A percentile compares a stretch with the other conserved stretches of the same genome.
Evolutionary conservation across 148 eudicot species (phyloP).

Genomic region (Vaccinium myrtillus): DNA sequence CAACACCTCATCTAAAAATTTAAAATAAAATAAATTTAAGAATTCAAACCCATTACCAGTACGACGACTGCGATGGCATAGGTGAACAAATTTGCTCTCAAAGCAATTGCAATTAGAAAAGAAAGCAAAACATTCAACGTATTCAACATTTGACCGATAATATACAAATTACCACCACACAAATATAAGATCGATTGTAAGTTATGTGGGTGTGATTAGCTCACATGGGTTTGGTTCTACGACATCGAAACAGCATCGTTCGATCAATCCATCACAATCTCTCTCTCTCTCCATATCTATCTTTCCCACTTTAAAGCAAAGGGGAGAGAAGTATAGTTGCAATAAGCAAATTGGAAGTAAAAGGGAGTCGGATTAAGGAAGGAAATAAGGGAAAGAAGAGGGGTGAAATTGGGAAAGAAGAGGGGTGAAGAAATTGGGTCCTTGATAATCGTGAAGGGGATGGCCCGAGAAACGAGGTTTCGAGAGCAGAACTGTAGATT

Average conservation of each 20-base stretch:
- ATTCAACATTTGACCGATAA: conserved; percentile 2
- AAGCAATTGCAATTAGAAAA: conserved; percentile 7
- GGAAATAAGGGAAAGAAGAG: neutral
- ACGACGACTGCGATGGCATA: conserved; percentile 18
- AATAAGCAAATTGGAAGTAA: neutral
- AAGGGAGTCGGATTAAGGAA: neutral
- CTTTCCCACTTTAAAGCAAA: conserved; percentile 1
- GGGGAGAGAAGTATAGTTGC: conserved; percentile 1
- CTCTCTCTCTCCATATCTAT: neutral
- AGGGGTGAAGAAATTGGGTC: conserved; percentile 15
- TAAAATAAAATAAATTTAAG: neutral
- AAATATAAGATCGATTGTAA: neutral
- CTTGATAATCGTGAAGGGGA: conserved; percentile 43
- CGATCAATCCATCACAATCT: conserved; percentile 25
- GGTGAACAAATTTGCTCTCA: conserved; percentile 8
- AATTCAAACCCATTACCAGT: conserved; percentile 12
- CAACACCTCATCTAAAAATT: neutral
- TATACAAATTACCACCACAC: neutral
- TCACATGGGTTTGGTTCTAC: conserved; percentile 29
- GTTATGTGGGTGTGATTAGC: conserved; percentile 25
- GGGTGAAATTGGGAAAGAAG: conserved; percentile 14
- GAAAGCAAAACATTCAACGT: neutral
- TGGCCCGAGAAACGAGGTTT: conserved; percentile 49
- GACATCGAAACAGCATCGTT: conserved; percentile 20
- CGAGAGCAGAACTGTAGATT: conserved; percentile 12